Conservation (phyloP, 2,329 filamentous ascomycete genomes). For the Pseudogymnoascus sp. region DNA sequence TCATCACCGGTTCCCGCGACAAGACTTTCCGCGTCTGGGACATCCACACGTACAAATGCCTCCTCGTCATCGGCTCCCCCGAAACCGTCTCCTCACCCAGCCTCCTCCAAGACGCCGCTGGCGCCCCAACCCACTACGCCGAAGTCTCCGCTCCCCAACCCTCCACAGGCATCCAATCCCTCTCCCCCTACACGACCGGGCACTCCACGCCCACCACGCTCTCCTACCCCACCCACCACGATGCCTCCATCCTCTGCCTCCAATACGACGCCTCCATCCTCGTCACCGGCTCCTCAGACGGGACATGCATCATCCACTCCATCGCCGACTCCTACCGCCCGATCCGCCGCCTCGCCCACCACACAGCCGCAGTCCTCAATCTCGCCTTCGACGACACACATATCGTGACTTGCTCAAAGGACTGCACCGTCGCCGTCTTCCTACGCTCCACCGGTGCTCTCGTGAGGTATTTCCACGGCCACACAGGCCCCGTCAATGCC, state of each 20-base stretch:
- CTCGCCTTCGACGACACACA: slow-evolving; percentile 86
- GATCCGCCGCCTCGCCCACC: slow-evolving; percentile 67
- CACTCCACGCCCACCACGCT: slow-evolving; percentile 42
- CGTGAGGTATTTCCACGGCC: slow-evolving; percentile 72
- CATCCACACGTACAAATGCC: slow-evolving; percentile 77
- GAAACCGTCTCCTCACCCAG: slow-evolving; percentile 48
- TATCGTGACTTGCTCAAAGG: slow-evolving; percentile 96
- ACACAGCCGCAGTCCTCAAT: slow-evolving; percentile 84
- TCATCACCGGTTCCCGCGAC: slow-evolving; percentile 92
- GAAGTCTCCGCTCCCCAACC: slow-evolving; percentile 35
- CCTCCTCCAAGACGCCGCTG: slow-evolving; percentile 46
- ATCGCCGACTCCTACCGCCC: slow-evolving; percentile 72
- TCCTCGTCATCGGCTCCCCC: slow-evolving; percentile 76
- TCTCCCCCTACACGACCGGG: slow-evolving; percentile 34
- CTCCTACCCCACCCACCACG: slow-evolving; percentile 63
- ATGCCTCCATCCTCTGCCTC: slow-evolving; percentile 86
- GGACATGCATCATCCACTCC: slow-evolving; percentile 84
- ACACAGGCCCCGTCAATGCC: slow-evolving; percentile 88
- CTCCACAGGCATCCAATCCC: slow-evolving; percentile 34
- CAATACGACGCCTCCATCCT: slow-evolving; percentile 91
- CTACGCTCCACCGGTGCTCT: slow-evolving; percentile 71
- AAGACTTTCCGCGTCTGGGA: slow-evolving; percentile 96
- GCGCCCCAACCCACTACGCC: slow-evolving; percentile 47
- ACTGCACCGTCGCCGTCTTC: slow-evolving; percentile 90
- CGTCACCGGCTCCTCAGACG: slow-evolving; percentile 90